Conservation (phyloP, 306 rosid genomes). For the Fragaria nilgerrensis region DNA sequence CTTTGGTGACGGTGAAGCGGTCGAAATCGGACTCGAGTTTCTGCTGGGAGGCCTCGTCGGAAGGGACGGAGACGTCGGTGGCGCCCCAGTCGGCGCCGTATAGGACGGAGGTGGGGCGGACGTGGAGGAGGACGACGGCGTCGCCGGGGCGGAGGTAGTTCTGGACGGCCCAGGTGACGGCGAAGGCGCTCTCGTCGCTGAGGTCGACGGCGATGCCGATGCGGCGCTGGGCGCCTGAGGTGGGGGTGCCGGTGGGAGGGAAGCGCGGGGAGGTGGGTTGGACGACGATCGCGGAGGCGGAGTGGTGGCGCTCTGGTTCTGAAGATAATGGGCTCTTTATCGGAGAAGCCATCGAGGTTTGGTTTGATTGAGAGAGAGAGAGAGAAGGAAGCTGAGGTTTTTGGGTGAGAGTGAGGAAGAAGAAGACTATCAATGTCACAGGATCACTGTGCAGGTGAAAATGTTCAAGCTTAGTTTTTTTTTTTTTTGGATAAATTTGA, state of each 20-base stretch:
- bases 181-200: constrained; percentile 79
- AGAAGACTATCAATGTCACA: not conserved
- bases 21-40: constrained; percentile 66
- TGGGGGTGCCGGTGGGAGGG: constrained; percentile 49
- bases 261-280: constrained; percentile 32
- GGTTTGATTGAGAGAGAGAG: not conserved
- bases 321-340: not conserved
- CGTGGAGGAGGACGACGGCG: constrained; percentile 85
- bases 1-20: constrained; percentile 57
- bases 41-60: constrained; percentile 42
- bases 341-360: constrained; percentile 8
- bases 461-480: no score
- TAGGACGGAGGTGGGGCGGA: constrained; percentile 71
- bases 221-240: constrained; percentile 79
- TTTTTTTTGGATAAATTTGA: no score
- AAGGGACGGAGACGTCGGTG: constrained; percentile 53
- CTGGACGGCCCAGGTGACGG: constrained; percentile 81
- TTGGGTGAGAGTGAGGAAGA: not conserved
- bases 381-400: not conserved
- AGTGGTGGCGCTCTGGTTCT: not conserved
- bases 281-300: constrained; percentile 9
- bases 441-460: not conserved
- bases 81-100: constrained; percentile 95
- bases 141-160: constrained; percentile 83
- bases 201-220: constrained; percentile 86